Conservation (phyloP, 2,329 filamentous ascomycete species). For the Calonectria hongkongensis region DNA sequence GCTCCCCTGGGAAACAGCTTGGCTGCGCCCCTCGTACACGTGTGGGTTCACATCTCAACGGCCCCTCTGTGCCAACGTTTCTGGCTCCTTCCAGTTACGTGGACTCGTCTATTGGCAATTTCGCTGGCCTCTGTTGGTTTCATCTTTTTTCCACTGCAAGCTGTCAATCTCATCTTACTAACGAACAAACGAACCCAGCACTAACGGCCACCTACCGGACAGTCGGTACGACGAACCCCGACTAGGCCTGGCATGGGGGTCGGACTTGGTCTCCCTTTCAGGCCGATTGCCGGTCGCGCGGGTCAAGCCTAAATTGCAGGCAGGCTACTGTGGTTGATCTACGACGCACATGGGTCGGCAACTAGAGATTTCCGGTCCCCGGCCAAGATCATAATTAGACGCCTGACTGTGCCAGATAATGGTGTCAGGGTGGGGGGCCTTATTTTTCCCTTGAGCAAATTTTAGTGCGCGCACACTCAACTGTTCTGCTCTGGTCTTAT, state of each 20-base stretch:
- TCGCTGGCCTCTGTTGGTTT: neutral
- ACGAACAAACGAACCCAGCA: neutral
- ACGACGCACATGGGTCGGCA: conserved; percentile 6
- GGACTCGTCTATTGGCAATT: neutral
- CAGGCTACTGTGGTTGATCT: conserved; percentile 7
- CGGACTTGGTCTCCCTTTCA: neutral
- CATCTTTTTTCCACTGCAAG: neutral
- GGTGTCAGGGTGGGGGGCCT: neutral
- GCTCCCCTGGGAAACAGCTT: conserved; percentile 15
- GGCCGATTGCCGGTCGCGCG: conserved; percentile 15
- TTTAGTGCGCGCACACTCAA: neutral
- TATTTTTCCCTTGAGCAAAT: neutral
- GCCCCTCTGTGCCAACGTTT: neutral
- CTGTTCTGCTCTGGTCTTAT: neutral
- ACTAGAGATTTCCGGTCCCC: neutral
- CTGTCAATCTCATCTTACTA: conserved; percentile 17
- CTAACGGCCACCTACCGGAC: conserved; percentile 12
- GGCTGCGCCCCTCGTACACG: neutral
- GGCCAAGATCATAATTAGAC: neutral
- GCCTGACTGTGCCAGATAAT: neutral
- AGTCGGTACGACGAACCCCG: conserved; percentile 9
- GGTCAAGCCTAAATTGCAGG: neutral
- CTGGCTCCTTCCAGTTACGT: neutral
- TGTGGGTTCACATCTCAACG: conserved; percentile 16
- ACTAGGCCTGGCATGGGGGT: neutral